Percentiles rank a stretch among this genome's conserved stretches.
Evolutionary conservation across 805 yeast genomes (phyloP).

Genomic region (Brettanomyces nanus): DNA sequence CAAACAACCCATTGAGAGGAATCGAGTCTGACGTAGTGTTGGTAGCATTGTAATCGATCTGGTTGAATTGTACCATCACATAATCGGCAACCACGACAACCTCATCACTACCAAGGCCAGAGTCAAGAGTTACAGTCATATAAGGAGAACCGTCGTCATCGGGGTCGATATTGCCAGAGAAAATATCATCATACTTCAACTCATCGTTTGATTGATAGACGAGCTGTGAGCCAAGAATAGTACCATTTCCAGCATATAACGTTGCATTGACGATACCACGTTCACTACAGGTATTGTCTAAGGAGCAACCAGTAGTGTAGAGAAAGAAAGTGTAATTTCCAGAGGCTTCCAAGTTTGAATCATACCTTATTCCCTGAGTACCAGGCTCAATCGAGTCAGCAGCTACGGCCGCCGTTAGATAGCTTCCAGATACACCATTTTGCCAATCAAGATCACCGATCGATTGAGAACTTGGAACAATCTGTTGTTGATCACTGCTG

Average conservation of each 20-base stretch:
- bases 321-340: slow-evolving; percentile 69
- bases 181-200: slow-evolving; percentile 74
- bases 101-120: slow-evolving; percentile 26
- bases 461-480: slow-evolving; percentile 5
- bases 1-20: slow-evolving; percentile 70
- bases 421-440: slow-evolving; percentile 8
- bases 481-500: slow-evolving; percentile 7
- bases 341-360: slow-evolving; percentile 60
- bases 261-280: slow-evolving; percentile 80
- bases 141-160: slow-evolving; percentile 24
- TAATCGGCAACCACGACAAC: slow-evolving; percentile 67
- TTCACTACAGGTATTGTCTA: slow-evolving; percentile 54
- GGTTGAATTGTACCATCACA: slow-evolving; percentile 8
- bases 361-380: slow-evolving; percentile 38
- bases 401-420: slow-evolving; percentile 20
- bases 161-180: slow-evolving; percentile 56
- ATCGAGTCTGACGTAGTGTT: slow-evolving; percentile 12
- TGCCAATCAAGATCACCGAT: slow-evolving; percentile 21
- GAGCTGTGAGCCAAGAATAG: slow-evolving; percentile 31
- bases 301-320: slow-evolving; percentile 81
- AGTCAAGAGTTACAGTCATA: slow-evolving; percentile 33
- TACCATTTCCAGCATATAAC: slow-evolving; percentile 40
- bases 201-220: slow-evolving; percentile 76
- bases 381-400: slow-evolving; percentile 23
- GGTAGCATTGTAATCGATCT: slow-evolving; percentile 6